These are phyloP conservation scores for Neurospora pannonica DNA, from an alignment of 495 filamentous ascomycete species.

Conservation along the genomic window DNA sequence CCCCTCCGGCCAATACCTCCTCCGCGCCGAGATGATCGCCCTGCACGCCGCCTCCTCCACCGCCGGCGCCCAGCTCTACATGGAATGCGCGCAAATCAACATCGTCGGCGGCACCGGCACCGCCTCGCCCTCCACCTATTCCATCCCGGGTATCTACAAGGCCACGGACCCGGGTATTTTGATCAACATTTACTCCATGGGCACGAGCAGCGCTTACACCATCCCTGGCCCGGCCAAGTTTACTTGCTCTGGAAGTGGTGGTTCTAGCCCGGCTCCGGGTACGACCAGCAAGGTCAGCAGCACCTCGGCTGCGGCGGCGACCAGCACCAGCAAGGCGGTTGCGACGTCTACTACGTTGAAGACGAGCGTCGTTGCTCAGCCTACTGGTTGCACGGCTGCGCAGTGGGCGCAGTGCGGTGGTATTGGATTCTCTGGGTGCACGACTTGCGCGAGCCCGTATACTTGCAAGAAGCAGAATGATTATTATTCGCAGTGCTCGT, in stretches of 20 bases:
- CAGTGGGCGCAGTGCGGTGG: slow-evolving; percentile 45
- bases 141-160: slow-evolving; percentile 39
- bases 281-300: slow-evolving; percentile 13
- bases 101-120: slow-evolving; percentile 31
- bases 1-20: slow-evolving; percentile 31
- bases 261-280: slow-evolving; percentile 12
- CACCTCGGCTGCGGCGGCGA: slow-evolving; percentile 14
- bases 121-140: slow-evolving; percentile 26
- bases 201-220: slow-evolving; percentile 17
- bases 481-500: slow-evolving; percentile 38
- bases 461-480: slow-evolving; percentile 34
- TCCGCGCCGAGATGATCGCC: slow-evolving; percentile 35
- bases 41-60: slow-evolving; percentile 32
- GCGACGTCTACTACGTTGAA: slow-evolving; percentile 19
- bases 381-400: slow-evolving; percentile 18
- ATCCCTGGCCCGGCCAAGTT: slow-evolving; percentile 27
- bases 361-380: slow-evolving; percentile 1
- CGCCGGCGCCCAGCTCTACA: slow-evolving; percentile 42
- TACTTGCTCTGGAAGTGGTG: slow-evolving; percentile 18
- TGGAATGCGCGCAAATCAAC: slow-evolving; percentile 44
- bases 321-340: slow-evolving; percentile 12
- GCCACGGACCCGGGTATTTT: slow-evolving; percentile 28
- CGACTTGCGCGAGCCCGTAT: slow-evolving; percentile 30
- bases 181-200: slow-evolving; percentile 31
- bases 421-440: slow-evolving; percentile 36